Percentiles rank a stretch among this genome's conserved stretches.
Evolutionary conservation across 1,284 basidiomycete species (phyloP).

Genomic region (Apiotrichum gamsii): DNA sequence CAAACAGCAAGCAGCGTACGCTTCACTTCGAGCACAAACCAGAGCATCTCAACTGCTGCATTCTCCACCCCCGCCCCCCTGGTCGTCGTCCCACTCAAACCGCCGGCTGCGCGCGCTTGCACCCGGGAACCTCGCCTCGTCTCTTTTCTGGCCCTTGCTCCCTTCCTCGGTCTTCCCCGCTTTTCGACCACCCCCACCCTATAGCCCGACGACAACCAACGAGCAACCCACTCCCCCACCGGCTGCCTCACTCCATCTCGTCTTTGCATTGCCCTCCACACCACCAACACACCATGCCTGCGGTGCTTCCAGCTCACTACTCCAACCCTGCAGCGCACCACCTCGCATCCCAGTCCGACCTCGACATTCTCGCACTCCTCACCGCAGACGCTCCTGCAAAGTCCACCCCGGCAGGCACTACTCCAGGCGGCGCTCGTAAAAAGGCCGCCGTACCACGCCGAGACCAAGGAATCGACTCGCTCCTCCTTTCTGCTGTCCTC

Average conservation of each 20-base stretch:
- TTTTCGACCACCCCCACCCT: background rate
- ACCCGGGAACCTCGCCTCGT: too few species aligned
- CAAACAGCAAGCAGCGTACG: too few species aligned
- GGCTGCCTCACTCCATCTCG: background rate
- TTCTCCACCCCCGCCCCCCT: too few species aligned
- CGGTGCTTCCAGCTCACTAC: slow-evolving; percentile 55
- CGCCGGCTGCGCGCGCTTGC: too few species aligned
- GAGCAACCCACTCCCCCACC: background rate
- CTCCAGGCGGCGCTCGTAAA: slow-evolving; percentile 13
- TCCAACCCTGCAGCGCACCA: slow-evolving; percentile 52
- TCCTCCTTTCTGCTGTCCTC: slow-evolving; percentile 44
- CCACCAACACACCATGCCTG: slow-evolving; percentile 54
- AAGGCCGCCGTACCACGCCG: slow-evolving; percentile 8
- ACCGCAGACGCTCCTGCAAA: slow-evolving; percentile 14
- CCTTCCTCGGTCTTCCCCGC: slow-evolving; percentile 9
- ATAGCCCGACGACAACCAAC: too few species aligned
- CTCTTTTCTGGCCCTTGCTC: too few species aligned
- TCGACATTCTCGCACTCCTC: slow-evolving; percentile 39
- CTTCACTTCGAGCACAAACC: too few species aligned
- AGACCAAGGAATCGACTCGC: slow-evolving; percentile 35
- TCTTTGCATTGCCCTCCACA: background rate
- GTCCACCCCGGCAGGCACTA: background rate
- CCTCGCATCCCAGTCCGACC: slow-evolving; percentile 52
- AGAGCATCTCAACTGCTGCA: too few species aligned
- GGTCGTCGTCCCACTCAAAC: too few species aligned